Percentiles rank a stretch among this genome's conserved stretches.
Evolutionary conservation across 176 grass and related monocot genomes (phyloP).

Genomic region (Guadua angustifolia): DNA sequence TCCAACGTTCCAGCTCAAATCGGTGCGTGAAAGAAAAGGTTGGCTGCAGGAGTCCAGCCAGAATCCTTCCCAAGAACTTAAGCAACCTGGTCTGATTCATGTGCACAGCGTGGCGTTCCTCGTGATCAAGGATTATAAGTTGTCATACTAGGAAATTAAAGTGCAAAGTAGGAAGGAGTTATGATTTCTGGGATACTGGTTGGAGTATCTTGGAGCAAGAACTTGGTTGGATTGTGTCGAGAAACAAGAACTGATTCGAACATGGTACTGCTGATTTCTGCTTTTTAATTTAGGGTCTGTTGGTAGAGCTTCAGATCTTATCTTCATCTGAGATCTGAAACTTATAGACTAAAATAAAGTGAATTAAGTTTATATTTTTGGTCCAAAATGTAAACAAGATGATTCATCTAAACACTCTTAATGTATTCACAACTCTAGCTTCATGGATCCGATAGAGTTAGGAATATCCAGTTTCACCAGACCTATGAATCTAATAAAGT

Average conservation of each 20-base stretch:
- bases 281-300: no score
- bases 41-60: neutral
- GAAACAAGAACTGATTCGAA: neutral
- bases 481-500: no score
- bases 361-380: no score
- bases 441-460: no score
- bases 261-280: no score
- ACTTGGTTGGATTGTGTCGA: neutral
- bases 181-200: neutral
- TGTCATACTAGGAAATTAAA: conserved; percentile 4
- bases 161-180: conserved; percentile 20
- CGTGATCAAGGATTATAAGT: neutral
- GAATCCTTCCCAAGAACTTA: neutral
- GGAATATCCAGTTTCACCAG: no score
- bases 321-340: no score
- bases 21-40: neutral
- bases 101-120: neutral
- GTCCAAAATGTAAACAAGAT: no score
- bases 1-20: neutral
- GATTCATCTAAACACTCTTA: no score
- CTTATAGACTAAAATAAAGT: no score
- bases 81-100: neutral
- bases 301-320: no score
- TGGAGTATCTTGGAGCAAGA: neutral
- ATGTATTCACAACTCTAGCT: no score